Base-by-base conservation (phyloP, 371 early-diverging fungal species). In the Lichtheimia hyalospora region DNA sequence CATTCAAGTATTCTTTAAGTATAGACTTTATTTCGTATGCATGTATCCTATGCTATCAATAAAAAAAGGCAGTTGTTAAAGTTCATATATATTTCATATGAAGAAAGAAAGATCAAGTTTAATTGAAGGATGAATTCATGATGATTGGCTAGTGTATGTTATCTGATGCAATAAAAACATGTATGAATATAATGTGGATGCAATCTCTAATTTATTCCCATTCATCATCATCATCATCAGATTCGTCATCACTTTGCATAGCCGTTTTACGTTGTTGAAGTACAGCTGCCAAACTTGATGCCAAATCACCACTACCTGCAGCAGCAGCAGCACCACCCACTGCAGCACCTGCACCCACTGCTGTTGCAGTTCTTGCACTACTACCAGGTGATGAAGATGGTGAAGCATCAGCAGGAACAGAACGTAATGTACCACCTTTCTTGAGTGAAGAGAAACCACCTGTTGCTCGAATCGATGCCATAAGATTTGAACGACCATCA, bases 201-300 rank as follows among this genome's bases (percentile, higher is more conserved):
- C 34, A 34, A 34, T 44, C 44, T 44, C 44, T 25, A 24, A n/a
- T 57, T 55, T 55, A 60, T 21, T 61, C 66, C 66, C 66, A 61
- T 21, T 51, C 52, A 18, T 64, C 64, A 43, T 64, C 65, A 41
- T 73, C 70, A 10, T 64, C 64, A 8, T 69, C 71, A 2, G 69
- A 72, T 49, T 79, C 79, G 52, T 73, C 73, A 49, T 79, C 79
- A 27, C 74, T 73, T 39, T 74, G 70, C 72, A 79, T 72, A 14
- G 79, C 79, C 34, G 67, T 72, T 42, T 74, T 52, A 54, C 79
- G 68, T 54, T 73, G 74, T 40, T 69, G 64, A 28, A 79, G 58
- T 15, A 70, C 79, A 54, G 67, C 64, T 0, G 79, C 79, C 51
- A 79, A 53, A 54, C 76, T 76, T 7, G 73, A 72, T 12, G 79